phyloP scores from a whole-genome alignment of 805 yeast genomes.

The Kodamaea laetipori region DNA sequence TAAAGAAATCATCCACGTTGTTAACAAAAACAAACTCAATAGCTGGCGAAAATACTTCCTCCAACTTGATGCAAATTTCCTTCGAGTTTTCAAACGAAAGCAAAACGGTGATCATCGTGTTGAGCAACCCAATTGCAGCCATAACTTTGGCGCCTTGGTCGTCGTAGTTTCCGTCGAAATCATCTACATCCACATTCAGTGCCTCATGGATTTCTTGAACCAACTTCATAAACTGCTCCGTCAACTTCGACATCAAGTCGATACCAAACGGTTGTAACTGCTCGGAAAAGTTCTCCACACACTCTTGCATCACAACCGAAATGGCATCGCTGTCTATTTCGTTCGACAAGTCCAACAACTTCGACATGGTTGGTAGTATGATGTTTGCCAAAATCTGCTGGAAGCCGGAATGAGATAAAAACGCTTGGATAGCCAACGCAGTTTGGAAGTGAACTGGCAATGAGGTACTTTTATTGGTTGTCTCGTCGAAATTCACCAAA shows the following conservation, averaged over 20 bases:
- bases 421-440: conserved; percentile 82
- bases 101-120: conserved; percentile 79
- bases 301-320: conserved; percentile 91
- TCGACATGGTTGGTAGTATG: conserved; percentile 82
- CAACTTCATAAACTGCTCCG: conserved; percentile 29
- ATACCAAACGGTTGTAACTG: conserved; percentile 57
- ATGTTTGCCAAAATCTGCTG: conserved; percentile 65
- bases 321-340: conserved; percentile 85
- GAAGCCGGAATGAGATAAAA: conserved; percentile 64
- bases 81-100: conserved; percentile 80
- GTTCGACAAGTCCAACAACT: conserved; percentile 69
- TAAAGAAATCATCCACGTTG: conserved; percentile 69
- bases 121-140: conserved; percentile 80
- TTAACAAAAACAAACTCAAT: conserved; percentile 66
- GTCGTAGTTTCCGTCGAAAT: conserved; percentile 25
- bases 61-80: conserved; percentile 63
- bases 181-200: conserved; percentile 30
- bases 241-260: conserved; percentile 30
- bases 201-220: conserved; percentile 56
- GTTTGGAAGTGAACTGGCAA: conserved; percentile 82
- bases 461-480: conserved; percentile 29
- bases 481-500: conserved; percentile 29
- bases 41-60: conserved; percentile 68
- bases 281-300: conserved; percentile 84
- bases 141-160: conserved; percentile 65